phyloP scores from a whole-genome alignment of 441 rosid species.

The Gossypium schwendimanii region DNA sequence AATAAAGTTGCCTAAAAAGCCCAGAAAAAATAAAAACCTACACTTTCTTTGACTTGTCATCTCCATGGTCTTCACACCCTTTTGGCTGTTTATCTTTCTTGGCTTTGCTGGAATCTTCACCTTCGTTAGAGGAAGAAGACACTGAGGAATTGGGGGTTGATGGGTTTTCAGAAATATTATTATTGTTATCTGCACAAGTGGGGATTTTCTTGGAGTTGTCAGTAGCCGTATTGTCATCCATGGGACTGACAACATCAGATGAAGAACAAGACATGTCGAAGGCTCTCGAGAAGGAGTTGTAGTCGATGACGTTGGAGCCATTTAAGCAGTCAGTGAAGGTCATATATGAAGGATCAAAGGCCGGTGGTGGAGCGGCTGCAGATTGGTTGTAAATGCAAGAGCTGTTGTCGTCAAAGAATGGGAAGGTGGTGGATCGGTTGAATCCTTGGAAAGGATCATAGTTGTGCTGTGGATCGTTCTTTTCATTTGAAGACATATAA shows the following conservation, averaged over 20 bases:
- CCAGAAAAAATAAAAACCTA: conserved; percentile 24
- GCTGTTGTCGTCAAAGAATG: conserved; percentile 20
- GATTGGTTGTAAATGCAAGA: conserved; percentile 24
- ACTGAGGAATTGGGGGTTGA: conserved; percentile 47
- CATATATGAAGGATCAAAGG: conserved; percentile 30
- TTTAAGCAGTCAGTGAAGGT: conserved; percentile 50
- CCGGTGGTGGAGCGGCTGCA: conserved; percentile 10
- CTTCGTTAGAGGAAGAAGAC: conserved; percentile 32
- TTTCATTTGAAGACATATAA: conserved; percentile 34
- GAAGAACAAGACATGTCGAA: conserved; percentile 55
- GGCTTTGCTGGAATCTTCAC: conserved; percentile 29
- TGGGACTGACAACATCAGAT: conserved; percentile 39
- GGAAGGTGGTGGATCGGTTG: conserved; percentile 23
- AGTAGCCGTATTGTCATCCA: conserved; percentile 17
- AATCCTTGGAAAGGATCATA: conserved; percentile 36
- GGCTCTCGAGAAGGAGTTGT: conserved; percentile 38
- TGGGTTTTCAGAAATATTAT: conserved; percentile 24
- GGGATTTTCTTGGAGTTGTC: conserved; percentile 17
- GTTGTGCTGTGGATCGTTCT: conserved; percentile 29
- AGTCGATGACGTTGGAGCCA: conserved; percentile 34
- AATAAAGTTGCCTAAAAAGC: not conserved
- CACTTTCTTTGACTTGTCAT: conserved; percentile 41
- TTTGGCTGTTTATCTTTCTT: conserved; percentile 30
- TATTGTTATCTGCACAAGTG: conserved; percentile 3
- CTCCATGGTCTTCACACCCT: conserved; percentile 27